Evolutionary conservation across 2,329 filamentous ascomycete genomes (phyloP).

Genomic region (Claviceps maximensis): DNA sequence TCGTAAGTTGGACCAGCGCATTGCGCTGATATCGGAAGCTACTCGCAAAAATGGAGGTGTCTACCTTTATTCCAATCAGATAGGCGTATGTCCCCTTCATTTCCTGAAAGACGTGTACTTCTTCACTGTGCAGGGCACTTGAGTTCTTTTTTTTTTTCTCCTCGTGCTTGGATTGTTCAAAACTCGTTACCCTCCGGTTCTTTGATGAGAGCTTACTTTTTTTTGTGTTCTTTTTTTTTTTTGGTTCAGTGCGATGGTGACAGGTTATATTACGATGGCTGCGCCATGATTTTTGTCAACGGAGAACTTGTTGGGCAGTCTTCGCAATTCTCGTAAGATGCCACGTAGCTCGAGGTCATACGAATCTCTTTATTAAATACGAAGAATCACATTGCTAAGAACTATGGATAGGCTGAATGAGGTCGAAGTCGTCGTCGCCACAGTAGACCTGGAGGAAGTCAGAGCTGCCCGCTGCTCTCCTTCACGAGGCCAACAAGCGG

Average conservation of each 20-base stretch:
- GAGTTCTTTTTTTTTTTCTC: too few species aligned
- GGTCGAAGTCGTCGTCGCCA: slow-evolving; percentile 53
- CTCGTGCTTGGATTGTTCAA: background rate
- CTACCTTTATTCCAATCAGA: slow-evolving; percentile 5
- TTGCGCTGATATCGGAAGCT: slow-evolving; percentile 4
- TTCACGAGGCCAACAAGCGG: slow-evolving; percentile 7
- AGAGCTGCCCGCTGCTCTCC: slow-evolving; percentile 7
- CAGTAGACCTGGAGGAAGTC: slow-evolving; percentile 60
- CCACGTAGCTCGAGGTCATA: slow-evolving; percentile 28
- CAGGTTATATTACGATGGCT: slow-evolving; percentile 5
- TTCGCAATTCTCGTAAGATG: slow-evolving; percentile 39
- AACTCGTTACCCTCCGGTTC: background rate
- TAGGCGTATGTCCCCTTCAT: background rate
- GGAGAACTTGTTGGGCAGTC: slow-evolving; percentile 50
- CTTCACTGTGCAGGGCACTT: background rate
- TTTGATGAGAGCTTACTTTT: background rate
- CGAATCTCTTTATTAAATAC: background rate
- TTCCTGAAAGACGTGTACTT: background rate
- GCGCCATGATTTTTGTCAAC: slow-evolving; percentile 48
- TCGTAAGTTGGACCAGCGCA: slow-evolving; percentile 4
- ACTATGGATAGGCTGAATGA: slow-evolving; percentile 1
- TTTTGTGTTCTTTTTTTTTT: background rate
- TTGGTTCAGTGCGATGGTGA: background rate
- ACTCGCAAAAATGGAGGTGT: slow-evolving; percentile 5
- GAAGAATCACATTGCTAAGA: background rate